Evolutionary conservation across 306 rosid species (phyloP).

Genomic region (Cicer pinnatifidum): DNA sequence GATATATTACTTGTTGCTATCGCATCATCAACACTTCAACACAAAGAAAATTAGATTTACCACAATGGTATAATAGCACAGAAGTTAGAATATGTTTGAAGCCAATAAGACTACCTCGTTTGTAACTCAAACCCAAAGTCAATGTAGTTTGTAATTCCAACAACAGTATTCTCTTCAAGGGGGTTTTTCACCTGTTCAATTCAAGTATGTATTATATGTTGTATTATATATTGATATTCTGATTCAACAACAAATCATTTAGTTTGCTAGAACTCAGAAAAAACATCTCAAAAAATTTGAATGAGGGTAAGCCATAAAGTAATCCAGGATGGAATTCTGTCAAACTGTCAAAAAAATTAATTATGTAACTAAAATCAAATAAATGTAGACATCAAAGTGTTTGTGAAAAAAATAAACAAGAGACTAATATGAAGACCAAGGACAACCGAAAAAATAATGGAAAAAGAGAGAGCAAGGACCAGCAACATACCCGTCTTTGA

Average conservation of each 20-base stretch:
- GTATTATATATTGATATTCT: slow-evolving; percentile 18
- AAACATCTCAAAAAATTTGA: slow-evolving; percentile 15
- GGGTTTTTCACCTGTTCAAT: slow-evolving; percentile 90
- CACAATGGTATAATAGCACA: slow-evolving; percentile 28
- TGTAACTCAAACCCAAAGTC: slow-evolving; percentile 95
- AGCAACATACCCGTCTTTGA: slow-evolving; percentile 82
- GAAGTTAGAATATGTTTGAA: slow-evolving; percentile 31
- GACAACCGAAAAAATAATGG: slow-evolving; percentile 7
- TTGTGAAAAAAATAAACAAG: slow-evolving; percentile 21
- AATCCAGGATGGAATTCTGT: slow-evolving; percentile 28
- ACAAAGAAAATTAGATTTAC: slow-evolving; percentile 39
- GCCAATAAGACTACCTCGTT: slow-evolving; percentile 61
- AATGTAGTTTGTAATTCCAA: slow-evolving; percentile 94
- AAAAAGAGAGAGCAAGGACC: slow-evolving; percentile 35
- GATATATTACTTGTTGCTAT: slow-evolving; percentile 57
- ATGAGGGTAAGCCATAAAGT: slow-evolving; percentile 6
- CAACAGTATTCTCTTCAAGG: slow-evolving; percentile 70
- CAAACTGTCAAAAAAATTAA: background rate
- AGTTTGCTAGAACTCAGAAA: slow-evolving; percentile 4
- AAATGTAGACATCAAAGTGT: slow-evolving; percentile 1
- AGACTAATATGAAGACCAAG: slow-evolving; percentile 25
- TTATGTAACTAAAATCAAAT: background rate
- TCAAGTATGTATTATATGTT: slow-evolving; percentile 43
- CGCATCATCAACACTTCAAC: slow-evolving; percentile 68
- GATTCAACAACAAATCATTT: slow-evolving; percentile 8